These are phyloP conservation scores for Boletus sp. DNA, from an alignment of 768 basidiomycete species.

Conservation along the genomic window DNA sequence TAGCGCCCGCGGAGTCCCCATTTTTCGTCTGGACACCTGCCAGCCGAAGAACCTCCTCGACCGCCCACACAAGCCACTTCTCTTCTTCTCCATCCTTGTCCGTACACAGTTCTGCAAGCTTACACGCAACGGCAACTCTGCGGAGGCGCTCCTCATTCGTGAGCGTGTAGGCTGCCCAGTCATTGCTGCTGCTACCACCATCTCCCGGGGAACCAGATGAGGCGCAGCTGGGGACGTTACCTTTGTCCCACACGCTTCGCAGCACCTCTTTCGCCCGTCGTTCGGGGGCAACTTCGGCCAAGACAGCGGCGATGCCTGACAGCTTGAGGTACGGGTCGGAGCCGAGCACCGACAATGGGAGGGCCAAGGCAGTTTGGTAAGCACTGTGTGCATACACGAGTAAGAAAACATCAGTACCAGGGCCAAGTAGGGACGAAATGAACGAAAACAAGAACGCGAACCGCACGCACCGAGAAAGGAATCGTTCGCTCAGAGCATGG, in stretches of 20 bases:
- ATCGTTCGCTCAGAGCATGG: constrained; percentile 47
- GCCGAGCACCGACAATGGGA: constrained; percentile 38
- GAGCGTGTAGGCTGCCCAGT: constrained; percentile 28
- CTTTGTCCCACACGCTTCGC: constrained; percentile 23
- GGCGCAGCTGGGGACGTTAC: not conserved
- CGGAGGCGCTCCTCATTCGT: constrained; percentile 41
- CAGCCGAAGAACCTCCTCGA: constrained; percentile 41
- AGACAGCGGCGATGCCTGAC: constrained; percentile 61
- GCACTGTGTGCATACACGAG: constrained; percentile 38
- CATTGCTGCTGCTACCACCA: not conserved
- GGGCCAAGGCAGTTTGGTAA: constrained; percentile 49
- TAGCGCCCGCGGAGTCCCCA: not conserved
- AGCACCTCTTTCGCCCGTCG: constrained; percentile 28
- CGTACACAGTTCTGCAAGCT: constrained; percentile 42
- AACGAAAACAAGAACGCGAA: not conserved
- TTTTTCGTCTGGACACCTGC: constrained; percentile 9
- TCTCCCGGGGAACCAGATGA: constrained; percentile 4
- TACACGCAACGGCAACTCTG: constrained; percentile 43
- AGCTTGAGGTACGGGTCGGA: constrained; percentile 60
- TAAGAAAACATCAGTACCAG: not conserved
- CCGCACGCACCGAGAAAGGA: constrained; percentile 49
- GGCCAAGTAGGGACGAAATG: too few species aligned
- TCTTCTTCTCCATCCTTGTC: constrained; percentile 36
- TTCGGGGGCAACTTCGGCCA: constrained; percentile 48
- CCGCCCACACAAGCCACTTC: constrained; percentile 42